Evolutionary conservation across 352 stramenopile genomes (phyloP).

Genomic region (Aphanomyces invadans): DNA sequence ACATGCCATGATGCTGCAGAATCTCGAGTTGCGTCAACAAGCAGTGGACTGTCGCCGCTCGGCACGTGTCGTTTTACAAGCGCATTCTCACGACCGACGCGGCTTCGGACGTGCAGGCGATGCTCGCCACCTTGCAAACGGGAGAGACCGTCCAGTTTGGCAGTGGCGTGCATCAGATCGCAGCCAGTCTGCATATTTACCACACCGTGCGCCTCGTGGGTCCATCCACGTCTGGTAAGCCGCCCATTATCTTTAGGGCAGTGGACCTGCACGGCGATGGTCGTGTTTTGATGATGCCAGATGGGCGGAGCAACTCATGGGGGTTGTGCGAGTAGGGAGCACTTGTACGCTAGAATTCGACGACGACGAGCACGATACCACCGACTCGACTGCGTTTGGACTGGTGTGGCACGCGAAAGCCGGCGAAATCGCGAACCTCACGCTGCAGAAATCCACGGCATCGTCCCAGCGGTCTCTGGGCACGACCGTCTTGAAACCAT

Average conservation of each 20-base stretch:
- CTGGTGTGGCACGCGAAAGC: conserved; percentile 50
- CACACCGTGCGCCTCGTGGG: conserved; percentile 45
- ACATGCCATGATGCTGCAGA: neutral
- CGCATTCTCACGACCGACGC: conserved; percentile 46
- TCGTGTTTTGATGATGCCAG: too few relatives aligned
- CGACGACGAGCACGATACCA: too few relatives aligned
- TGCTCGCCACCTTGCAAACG: conserved; percentile 27
- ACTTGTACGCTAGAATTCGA: conserved; percentile 68
- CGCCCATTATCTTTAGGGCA: too few relatives aligned
- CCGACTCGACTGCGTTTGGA: too few relatives aligned
- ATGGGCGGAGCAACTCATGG: too few relatives aligned
- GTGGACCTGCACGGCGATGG: too few relatives aligned
- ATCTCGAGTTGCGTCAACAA: conserved; percentile 38
- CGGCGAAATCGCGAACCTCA: conserved; percentile 56
- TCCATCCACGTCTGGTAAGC: too few relatives aligned
- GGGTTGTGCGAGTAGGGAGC: too few relatives aligned
- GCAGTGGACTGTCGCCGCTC: conserved; percentile 40
- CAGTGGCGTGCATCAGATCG: conserved; percentile 52
- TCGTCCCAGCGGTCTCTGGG: too few relatives aligned
- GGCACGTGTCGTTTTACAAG: conserved; percentile 37
- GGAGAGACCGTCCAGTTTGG: conserved; percentile 61
- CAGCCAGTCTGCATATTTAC: conserved; percentile 41
- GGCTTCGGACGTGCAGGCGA: conserved; percentile 22
- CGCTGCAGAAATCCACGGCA: conserved; percentile 28
- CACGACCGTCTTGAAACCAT: too few relatives aligned